phyloP scores from a whole-genome alignment of 208 protist species.

The Leishmania aethiopica region DNA sequence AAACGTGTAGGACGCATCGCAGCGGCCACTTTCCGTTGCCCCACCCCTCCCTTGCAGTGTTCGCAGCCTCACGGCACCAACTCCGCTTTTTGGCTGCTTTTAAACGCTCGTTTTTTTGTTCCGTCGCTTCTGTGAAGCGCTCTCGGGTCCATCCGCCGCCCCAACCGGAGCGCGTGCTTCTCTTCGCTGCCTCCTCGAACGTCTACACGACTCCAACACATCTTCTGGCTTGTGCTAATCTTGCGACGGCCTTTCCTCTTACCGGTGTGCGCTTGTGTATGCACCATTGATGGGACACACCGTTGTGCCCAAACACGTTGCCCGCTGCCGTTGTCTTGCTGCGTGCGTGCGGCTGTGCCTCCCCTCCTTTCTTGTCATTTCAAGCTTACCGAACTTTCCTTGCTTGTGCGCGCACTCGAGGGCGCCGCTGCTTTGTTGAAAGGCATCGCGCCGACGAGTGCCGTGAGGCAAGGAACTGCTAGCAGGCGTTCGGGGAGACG shows the following conservation, averaged over 20 bases:
- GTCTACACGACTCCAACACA: not conserved
- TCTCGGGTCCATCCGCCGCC: not conserved
- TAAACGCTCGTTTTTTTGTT: too few relatives aligned
- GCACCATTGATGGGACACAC: not conserved
- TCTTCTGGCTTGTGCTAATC: not conserved
- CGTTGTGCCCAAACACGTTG: not conserved
- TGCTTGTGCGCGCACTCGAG: not conserved
- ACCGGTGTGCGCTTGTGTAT: not conserved
- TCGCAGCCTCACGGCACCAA: not conserved
- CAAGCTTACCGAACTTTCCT: not conserved
- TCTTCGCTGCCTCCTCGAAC: not conserved
- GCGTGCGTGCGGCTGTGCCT: too few relatives aligned
- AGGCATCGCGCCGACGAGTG: not conserved
- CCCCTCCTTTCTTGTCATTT: not conserved
- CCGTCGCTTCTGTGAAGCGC: too few relatives aligned
- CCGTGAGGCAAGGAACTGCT: not conserved
- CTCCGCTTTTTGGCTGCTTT: not conserved
- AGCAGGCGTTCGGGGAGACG: not conserved
- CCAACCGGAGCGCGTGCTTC: too few relatives aligned
- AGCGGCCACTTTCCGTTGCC: not conserved
- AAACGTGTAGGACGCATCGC: not conserved
- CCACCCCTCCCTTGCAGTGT: not conserved
- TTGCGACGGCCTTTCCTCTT: not conserved
- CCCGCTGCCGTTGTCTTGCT: slow-evolving; percentile 7
- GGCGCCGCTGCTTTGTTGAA: not conserved